Evolutionary conservation across 2,329 filamentous ascomycete species (phyloP), one percentile per base, ranked within the genome.

Genomic region (Diaporthe humulicola): DNA sequence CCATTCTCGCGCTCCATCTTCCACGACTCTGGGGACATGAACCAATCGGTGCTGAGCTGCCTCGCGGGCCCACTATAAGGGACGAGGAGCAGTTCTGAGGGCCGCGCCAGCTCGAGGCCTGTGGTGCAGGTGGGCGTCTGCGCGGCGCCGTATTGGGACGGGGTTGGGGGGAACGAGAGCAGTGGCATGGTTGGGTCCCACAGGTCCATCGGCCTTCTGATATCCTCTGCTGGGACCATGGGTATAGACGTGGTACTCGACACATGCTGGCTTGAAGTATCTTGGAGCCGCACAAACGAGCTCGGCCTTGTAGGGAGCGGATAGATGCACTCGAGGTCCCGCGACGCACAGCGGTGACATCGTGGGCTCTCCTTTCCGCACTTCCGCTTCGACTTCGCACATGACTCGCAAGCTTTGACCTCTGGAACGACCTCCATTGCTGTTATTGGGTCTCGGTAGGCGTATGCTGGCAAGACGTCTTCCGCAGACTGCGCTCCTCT

Each of bases 251-350:
- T 1, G 57, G n/a, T 2, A 22, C 9, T 45, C 6, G 57, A 36
- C 1, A 15, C 2, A 2, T n/a, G n/a, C n/a, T n/a, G n/a, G n/a
- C n/a, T n/a, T n/a, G 48, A 14, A 19, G 67, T 10, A 38, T 71
- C 45, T 42, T 56, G 52, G 33, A 67, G 25, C 57, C 48, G 73
- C 15, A 77, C 33, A 28, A 58, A 74, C 2, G 56, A 58, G n/a
- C 72, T 64, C 15, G 56, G 71, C 30, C 71, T 58, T 7, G 75
- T 22, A 4, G 73, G 64, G 33, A 38, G 40, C 5, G 76, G 58
- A 40, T 77, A 77, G 33, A 25, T 25, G 73, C 74, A 78, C 33
- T 69, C 17, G 45, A 74, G 52, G 38, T 57, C 48, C 17, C 60
- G 54, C 2, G 69, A 58, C 6, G 54, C 36, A 22, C 74, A 75